Percentiles rank a stretch among this genome's conserved stretches.
Conservation (phyloP, 768 basidiomycete genomes). For the Tylopilus sp. region DNA sequence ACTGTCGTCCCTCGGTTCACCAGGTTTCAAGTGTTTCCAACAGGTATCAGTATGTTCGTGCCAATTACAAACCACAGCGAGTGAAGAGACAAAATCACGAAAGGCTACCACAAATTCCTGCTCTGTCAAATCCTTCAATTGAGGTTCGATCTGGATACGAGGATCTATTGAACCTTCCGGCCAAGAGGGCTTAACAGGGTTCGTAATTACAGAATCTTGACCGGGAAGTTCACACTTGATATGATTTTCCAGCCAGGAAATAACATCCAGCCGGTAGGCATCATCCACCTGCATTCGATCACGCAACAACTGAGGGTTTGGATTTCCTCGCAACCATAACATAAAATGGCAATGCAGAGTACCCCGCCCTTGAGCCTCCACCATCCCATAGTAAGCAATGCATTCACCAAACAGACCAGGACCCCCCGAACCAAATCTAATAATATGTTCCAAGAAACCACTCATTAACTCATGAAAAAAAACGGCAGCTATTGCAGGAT, state of each 20-base stretch:
- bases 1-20: fast-evolving
- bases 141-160: too few species aligned
- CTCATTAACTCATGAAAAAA: not conserved
- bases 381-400: not conserved
- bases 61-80: not conserved
- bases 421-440: not conserved
- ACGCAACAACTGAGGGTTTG: not conserved
- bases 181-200: too few species aligned
- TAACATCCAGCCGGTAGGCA: fast-evolving
- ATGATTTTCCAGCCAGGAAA: not conserved
- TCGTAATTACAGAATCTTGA: too few species aligned
- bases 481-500: not conserved
- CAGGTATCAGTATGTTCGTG: not conserved
- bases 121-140: too few species aligned
- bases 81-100: too few species aligned
- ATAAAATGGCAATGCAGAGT: not conserved
- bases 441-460: not conserved
- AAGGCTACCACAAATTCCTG: too few species aligned
- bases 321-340: not conserved
- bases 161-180: too few species aligned
- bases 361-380: not conserved
- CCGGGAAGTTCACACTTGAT: not conserved
- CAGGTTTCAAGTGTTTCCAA: not conserved
- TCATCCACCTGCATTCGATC: not conserved
- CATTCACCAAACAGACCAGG: not conserved